Evolutionary conservation across 495 filamentous ascomycete species (phyloP).

Genomic region (Staphylotrichum longicolle): DNA sequence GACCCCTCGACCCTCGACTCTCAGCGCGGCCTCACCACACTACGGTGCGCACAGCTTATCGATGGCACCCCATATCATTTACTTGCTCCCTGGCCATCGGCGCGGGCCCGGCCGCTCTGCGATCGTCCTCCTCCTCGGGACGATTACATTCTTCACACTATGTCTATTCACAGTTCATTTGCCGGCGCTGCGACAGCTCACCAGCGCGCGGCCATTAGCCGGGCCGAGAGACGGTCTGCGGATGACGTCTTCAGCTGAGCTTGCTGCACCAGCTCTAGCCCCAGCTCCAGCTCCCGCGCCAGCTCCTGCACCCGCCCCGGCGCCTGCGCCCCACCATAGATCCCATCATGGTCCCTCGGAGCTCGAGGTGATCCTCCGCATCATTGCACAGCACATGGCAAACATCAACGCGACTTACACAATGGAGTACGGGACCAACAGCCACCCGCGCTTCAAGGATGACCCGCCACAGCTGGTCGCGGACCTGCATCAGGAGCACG

Average conservation of each 20-base stretch:
- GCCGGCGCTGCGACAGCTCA: not conserved
- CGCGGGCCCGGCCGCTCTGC: not conserved
- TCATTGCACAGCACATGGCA: not conserved
- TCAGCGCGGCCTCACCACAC: no score
- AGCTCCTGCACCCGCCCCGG: not conserved
- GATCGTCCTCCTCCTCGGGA: conserved; percentile 7
- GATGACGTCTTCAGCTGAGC: conserved; percentile 9
- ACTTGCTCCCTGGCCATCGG: not conserved
- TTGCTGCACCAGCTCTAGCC: no score
- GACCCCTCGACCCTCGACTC: no score
- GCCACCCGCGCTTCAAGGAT: conserved; percentile 33
- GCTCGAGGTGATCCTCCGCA: not conserved
- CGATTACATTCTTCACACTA: conserved; percentile 13
- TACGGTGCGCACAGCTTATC: no score
- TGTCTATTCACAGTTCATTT: conserved; percentile 18
- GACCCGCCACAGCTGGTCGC: conserved; percentile 33
- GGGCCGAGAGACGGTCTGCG: not conserved
- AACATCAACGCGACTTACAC: not conserved
- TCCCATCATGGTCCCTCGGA: not conserved
- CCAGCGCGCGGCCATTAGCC: not conserved
- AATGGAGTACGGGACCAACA: conserved; percentile 28
- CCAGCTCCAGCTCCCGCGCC: not conserved
- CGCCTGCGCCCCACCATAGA: conserved; percentile 1
- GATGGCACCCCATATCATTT: not conserved
- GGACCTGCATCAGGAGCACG: conserved; percentile 37